Percentiles rank a stretch among this genome's conserved stretches.
phyloP scores from a whole-genome alignment of 306 rosid genomes.

The Lupinus albus region DNA sequence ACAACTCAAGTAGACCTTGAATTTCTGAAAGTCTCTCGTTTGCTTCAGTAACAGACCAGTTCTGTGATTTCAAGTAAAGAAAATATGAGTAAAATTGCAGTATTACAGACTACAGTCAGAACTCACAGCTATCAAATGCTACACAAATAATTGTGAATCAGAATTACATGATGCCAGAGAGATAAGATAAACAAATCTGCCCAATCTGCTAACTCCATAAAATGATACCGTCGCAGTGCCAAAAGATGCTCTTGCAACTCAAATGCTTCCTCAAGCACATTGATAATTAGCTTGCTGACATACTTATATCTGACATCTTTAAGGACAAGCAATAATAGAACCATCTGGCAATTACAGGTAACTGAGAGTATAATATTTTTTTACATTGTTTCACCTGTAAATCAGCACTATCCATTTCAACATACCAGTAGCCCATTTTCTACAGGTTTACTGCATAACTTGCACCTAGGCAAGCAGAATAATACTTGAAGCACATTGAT shows the following conservation, averaged over 20 bases:
- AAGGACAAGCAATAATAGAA: conserved; percentile 52
- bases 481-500: conserved; percentile 25
- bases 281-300: conserved; percentile 87
- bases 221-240: conserved; percentile 85
- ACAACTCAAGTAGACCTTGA: conserved; percentile 83
- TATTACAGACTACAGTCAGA: conserved; percentile 22
- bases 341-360: conserved; percentile 1
- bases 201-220: conserved; percentile 97
- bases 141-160: conserved; percentile 39
- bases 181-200: conserved; percentile 90
- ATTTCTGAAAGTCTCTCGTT: conserved; percentile 79
- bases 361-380: conserved; percentile 7
- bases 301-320: conserved; percentile 70
- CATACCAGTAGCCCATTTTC: conserved; percentile 19
- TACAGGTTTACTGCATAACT: conserved; percentile 10
- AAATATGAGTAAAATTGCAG: conserved; percentile 38
- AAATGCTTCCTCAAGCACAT: conserved; percentile 86
- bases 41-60: conserved; percentile 78
- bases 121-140: conserved; percentile 27
- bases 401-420: conserved; percentile 23
- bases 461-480: conserved; percentile 25
- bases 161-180: conserved; percentile 81
- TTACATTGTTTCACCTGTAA: background rate
- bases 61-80: conserved; percentile 60
- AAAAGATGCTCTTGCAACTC: conserved; percentile 82